phyloP scores from a whole-genome alignment of 768 basidiomycete species.

The Cystofilobasidium macerans region DNA sequence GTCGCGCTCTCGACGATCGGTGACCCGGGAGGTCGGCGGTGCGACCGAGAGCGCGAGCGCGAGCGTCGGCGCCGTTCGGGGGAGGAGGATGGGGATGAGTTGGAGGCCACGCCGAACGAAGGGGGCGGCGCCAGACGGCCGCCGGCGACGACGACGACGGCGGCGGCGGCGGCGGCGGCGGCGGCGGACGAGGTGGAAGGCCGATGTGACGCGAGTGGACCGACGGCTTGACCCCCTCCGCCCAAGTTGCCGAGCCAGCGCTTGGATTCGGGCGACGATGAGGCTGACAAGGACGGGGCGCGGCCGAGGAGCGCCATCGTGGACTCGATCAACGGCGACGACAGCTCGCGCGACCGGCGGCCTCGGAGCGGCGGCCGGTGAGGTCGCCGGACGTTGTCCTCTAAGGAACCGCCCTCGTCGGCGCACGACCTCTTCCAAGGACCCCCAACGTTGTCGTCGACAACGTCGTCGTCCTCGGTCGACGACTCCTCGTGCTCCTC shows the following conservation, averaged over 20 bases:
- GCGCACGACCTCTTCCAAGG: background rate
- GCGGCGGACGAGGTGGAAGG: no score
- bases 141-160: no score
- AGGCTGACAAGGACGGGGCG: background rate
- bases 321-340: slow-evolving; percentile 3
- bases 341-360: background rate
- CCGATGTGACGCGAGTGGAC: no score
- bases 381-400: background rate
- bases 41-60: background rate
- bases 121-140: background rate
- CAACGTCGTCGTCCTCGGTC: background rate
- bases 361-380: background rate
- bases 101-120: no score
- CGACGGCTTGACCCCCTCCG: no score
- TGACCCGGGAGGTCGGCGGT: background rate
- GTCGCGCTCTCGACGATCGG: slow-evolving; percentile 1
- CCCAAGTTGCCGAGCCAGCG: no score
- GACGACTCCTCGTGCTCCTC: background rate
- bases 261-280: background rate
- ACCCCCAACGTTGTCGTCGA: no score
- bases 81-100: background rate
- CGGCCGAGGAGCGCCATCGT: background rate
- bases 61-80: background rate
- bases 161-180: no score
- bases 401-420: background rate